Conservation (phyloP, 2,329 filamentous ascomycete genomes). For the Neurospora sp. region DNA sequence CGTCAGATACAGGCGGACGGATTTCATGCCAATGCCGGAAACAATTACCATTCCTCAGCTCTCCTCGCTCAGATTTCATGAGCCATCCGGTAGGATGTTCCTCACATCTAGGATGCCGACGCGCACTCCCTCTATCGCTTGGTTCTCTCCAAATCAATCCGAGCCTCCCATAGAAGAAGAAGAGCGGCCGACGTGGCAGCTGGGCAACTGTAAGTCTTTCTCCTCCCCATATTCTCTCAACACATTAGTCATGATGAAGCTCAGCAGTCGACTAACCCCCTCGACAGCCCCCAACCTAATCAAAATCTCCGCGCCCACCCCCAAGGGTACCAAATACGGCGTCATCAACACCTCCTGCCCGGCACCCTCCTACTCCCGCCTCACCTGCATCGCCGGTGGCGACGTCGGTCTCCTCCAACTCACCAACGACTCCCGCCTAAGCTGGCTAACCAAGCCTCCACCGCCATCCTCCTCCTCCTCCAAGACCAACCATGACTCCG, state of each 20-base stretch:
- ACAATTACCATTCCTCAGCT: constrained; percentile 30
- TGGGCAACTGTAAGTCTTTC: constrained; percentile 25
- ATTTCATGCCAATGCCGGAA: constrained; percentile 20
- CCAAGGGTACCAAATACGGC: constrained; percentile 12
- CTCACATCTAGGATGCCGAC: constrained; percentile 30
- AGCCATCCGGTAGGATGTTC: constrained; percentile 31
- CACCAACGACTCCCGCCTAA: constrained; percentile 21
- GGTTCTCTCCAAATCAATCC: constrained; percentile 28
- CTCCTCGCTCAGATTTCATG: constrained; percentile 39
- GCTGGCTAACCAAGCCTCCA: constrained; percentile 24
- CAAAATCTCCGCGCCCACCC: constrained; percentile 1
- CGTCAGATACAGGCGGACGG: neutral
- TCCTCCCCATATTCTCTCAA: no score
- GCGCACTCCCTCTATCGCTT: constrained; percentile 24
- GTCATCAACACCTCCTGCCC: constrained; percentile 31
- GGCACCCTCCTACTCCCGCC: constrained; percentile 28
- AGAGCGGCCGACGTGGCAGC: constrained; percentile 27
- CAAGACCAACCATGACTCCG: neutral
- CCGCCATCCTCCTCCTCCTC: constrained; percentile 1
- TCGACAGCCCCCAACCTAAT: constrained; percentile 15
- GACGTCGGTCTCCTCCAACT: constrained; percentile 35
- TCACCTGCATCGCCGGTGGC: constrained; percentile 39
- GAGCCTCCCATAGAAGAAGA: constrained; percentile 15
- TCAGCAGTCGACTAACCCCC: neutral
- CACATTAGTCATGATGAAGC: neutral